These are phyloP conservation scores for Cardamine occulta DNA, from an alignment of 345 rosid species.

Conservation along the genomic window DNA sequence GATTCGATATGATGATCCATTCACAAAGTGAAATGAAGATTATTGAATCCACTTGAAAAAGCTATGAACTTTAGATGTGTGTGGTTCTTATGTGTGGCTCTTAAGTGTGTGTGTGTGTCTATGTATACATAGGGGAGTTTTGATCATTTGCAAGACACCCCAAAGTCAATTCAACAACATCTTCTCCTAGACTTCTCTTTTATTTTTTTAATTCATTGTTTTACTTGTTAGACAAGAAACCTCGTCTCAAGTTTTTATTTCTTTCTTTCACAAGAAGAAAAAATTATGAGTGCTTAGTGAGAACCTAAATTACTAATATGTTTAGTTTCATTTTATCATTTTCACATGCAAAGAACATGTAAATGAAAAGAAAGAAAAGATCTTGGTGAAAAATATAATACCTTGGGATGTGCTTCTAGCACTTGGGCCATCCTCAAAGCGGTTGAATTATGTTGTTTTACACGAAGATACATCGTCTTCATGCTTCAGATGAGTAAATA, in stretches of 20 bases:
- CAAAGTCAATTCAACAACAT: not conserved
- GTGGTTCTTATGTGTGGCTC: not conserved
- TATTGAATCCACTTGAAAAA: no score
- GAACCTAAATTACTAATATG: no score
- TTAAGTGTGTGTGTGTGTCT: not conserved
- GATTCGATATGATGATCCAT: not conserved
- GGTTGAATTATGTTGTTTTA: slow-evolving; percentile 81
- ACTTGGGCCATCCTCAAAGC: slow-evolving; percentile 86
- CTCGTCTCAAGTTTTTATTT: not conserved
- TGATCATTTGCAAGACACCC: not conserved
- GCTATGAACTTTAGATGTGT: not conserved
- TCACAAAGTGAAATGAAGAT: not conserved
- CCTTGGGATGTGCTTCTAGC: slow-evolving; percentile 94
- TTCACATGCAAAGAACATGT: not conserved
- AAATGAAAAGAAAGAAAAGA: not conserved
- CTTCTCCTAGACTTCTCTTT: not conserved
- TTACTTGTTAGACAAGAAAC: not conserved
- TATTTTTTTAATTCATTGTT: not conserved
- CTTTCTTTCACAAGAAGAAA: not conserved
- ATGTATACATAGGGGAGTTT: not conserved
- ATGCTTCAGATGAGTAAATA: slow-evolving; percentile 91
- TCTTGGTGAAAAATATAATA: slow-evolving; percentile 25
- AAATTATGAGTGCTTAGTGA: not conserved
- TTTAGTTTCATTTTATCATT: no score
- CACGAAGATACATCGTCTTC: slow-evolving; percentile 97